Base-by-base conservation (phyloP, 2,329 filamentous ascomycete genomes). In the Aureobasidium sp. region DNA sequence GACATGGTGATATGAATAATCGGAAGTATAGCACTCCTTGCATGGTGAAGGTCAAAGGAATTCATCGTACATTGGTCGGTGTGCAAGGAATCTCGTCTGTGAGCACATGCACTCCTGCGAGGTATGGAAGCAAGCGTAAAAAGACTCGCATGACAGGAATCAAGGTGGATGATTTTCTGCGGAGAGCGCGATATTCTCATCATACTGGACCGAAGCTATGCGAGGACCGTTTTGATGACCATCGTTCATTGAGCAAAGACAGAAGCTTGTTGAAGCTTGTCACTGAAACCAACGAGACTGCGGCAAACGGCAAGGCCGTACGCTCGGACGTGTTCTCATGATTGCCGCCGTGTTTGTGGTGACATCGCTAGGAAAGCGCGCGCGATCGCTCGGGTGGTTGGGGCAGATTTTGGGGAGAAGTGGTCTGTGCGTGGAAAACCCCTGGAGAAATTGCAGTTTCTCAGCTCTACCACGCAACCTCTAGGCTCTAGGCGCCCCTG, bases 41-140 rank as follows among this genome's bases (percentile, higher is more conserved):
- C 44, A 20, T 58, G 23, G 55, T 32, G 15, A 26, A 48, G 15
- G 37, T 37, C 44, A 58, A 36, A 56, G 53, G 55, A 48, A 58
- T 47, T 48, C 42, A 58, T 37, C 55, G 32, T 58, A 58, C 55
- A 58, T 58, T 27, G 27, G n/a, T 47, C 55, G 29, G 29, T 48
- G 55, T 48, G 55, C 17, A 39, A 58, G 55, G 55, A 58, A 48
- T 58, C 41, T 20, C 34, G n/a, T 48, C 44, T 37, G 15, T 48
- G 55, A 58, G 8, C 32, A 39, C 41, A 48, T 12, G 26, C 42
- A 48, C 23, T 13, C 44, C 44, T 29, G 27, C 20, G 42, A 58
- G 55, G 29, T 42, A 48, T 39, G 41, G 23, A 46, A 34, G 39
- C 53, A 29, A 34, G 29, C 3, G 39, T n/a, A 42, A 29, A 26